A percentile compares a stretch with the other conserved stretches of the same genome.
Evolutionary conservation across 352 stramenopile species (phyloP).

Genomic region (Plasmopara muralis): DNA sequence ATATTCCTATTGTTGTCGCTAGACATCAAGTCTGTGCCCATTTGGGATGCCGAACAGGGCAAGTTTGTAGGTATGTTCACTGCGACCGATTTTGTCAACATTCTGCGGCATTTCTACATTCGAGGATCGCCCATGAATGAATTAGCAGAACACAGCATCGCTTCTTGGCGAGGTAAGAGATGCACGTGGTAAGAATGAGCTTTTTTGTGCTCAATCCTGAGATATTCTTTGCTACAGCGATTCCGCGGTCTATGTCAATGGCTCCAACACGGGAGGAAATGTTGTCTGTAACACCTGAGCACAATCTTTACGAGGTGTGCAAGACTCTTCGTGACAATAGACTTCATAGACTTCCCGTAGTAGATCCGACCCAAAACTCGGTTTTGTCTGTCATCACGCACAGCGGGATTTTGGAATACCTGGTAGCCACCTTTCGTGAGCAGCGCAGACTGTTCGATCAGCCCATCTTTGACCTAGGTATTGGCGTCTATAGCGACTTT

Average conservation of each 20-base stretch:
- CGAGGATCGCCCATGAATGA: constrained; percentile 87
- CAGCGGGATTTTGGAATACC: constrained; percentile 91
- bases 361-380: constrained; percentile 90
- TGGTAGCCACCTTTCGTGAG: constrained; percentile 95
- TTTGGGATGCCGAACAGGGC: constrained; percentile 93
- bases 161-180: constrained; percentile 66
- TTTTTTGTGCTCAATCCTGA: too few relatives aligned
- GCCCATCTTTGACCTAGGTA: constrained; percentile 92
- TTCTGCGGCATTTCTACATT: constrained; percentile 92
- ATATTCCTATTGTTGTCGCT: constrained; percentile 10
- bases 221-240: constrained; percentile 45
- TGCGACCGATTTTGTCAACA: constrained; percentile 97
- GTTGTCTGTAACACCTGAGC: constrained; percentile 81
- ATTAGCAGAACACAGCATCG: constrained; percentile 80
- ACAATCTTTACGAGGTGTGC: constrained; percentile 88
- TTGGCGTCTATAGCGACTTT: constrained; percentile 92
- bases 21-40: constrained; percentile 96
- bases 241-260: constrained; percentile 78
- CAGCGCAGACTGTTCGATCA: constrained; percentile 96
- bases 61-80: constrained; percentile 97
- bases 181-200: too few relatives aligned
- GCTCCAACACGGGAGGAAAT: constrained; percentile 52
- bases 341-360: constrained; percentile 92
- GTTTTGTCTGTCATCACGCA: constrained; percentile 92
- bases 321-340: constrained; percentile 78